Conservation (phyloP, 257 asterid genomes). For the Coffea eugenioides region DNA sequence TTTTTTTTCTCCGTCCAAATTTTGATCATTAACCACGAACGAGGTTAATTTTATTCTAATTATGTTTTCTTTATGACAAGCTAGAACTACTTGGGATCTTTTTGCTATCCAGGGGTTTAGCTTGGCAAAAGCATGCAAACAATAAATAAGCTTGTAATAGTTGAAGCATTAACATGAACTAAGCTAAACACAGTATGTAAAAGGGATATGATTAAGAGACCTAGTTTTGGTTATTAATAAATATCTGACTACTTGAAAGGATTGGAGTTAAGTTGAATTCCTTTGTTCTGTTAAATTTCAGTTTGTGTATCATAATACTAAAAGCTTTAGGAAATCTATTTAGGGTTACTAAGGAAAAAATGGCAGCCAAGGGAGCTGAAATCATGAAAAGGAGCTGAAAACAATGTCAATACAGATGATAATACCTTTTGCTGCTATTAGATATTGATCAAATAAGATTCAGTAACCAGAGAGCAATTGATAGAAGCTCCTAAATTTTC, state of each 20-base stretch:
- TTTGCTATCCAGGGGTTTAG: neutral
- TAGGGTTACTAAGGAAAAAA: neutral
- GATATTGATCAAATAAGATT: neutral
- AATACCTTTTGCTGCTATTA: neutral
- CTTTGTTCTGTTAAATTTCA: neutral
- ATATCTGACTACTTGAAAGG: neutral
- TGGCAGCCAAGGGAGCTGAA: neutral
- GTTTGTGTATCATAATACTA: neutral
- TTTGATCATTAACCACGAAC: neutral
- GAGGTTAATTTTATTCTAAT: neutral
- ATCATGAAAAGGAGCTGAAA: too few species aligned
- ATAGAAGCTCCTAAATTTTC: neutral
- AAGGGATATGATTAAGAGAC: neutral
- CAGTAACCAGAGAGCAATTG: neutral
- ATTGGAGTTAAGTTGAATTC: constrained; percentile 4
- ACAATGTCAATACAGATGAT: neutral
- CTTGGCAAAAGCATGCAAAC: neutral
- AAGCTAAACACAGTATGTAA: neutral
- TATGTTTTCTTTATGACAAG: neutral
- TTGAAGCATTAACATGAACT: neutral
- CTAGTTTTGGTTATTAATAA: too few species aligned
- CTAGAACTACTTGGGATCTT: neutral
- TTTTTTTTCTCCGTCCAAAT: neutral
- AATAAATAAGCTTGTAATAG: neutral
- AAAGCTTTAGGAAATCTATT: neutral